phyloP scores from a whole-genome alignment of 1,284 basidiomycete species.

The Leccinum huronense region DNA sequence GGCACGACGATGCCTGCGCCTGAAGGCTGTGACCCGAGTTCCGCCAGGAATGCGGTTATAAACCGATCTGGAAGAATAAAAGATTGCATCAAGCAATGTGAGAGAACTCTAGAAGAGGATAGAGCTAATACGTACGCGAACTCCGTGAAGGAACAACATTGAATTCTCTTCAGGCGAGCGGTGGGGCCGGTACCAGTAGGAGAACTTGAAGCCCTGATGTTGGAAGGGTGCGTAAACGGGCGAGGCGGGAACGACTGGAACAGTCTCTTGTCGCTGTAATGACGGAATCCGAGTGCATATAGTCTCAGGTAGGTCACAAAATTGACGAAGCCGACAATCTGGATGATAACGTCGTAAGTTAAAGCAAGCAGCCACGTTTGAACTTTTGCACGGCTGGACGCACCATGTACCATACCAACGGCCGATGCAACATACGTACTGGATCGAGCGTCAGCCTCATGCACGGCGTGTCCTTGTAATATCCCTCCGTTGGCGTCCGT shows the following conservation, averaged over 20 bases:
- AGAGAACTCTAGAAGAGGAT: not conserved
- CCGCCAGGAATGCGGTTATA: conserved; percentile 46
- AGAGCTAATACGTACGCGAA: conserved; percentile 46
- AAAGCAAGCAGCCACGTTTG: not conserved
- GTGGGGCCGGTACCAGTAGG: conserved; percentile 66
- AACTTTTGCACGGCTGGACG: conserved; percentile 25
- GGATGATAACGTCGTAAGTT: not conserved
- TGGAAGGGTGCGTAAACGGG: conserved; percentile 40
- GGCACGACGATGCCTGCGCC: conserved; percentile 56
- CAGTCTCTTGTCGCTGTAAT: conserved; percentile 45
- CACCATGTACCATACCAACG: conserved; percentile 62
- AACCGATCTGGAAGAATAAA: conserved; percentile 47
- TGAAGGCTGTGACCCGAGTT: conserved; percentile 41
- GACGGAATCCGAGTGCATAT: conserved; percentile 48
- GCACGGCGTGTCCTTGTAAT: conserved; percentile 38
- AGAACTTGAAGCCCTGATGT: conserved; percentile 31
- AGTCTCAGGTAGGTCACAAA: conserved; percentile 42
- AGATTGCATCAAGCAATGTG: not conserved
- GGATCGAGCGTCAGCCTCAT: conserved; percentile 59
- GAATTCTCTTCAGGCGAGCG: conserved; percentile 46
- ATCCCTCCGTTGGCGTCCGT: conserved; percentile 35
- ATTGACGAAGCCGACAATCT: conserved; percentile 59
- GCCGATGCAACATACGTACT: conserved; percentile 52
- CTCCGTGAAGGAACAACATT: conserved; percentile 63
- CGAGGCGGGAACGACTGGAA: conserved; percentile 54